Evolutionary conservation across 805 yeast genomes (phyloP).

Genomic region (Saccharomycopsis capsularis): DNA sequence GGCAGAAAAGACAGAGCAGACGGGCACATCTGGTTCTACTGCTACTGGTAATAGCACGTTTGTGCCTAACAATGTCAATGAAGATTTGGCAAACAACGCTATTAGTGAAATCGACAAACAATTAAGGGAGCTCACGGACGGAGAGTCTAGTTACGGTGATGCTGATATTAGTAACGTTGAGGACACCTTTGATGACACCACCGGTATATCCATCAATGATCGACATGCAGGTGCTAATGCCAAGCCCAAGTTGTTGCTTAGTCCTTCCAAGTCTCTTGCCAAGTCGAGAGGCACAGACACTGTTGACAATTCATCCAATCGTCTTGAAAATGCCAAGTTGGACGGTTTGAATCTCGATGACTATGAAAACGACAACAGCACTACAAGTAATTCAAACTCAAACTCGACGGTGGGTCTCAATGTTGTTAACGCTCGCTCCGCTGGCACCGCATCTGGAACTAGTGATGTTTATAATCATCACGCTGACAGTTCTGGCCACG

Average conservation of each 20-base stretch:
- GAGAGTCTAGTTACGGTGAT: neutral
- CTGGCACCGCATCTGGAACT: neutral
- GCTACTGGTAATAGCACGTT: neutral
- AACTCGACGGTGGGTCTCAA: neutral
- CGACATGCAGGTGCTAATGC: neutral
- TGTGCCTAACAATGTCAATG: neutral
- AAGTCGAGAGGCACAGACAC: slow-evolving; percentile 1
- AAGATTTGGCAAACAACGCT: neutral
- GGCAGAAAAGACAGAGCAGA: too few species aligned
- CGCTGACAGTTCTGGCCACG: neutral
- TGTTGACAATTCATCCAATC: too few species aligned
- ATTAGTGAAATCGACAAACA: slow-evolving; percentile 14
- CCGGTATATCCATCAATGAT: neutral
- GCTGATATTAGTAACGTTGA: neutral
- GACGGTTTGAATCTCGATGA: slow-evolving; percentile 6
- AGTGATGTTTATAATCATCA: neutral
- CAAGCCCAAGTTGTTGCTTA: slow-evolving; percentile 8
- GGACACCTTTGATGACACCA: neutral
- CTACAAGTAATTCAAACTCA: neutral
- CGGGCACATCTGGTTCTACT: too few species aligned
- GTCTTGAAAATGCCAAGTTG: slow-evolving; percentile 5
- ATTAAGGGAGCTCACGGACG: slow-evolving; percentile 4
- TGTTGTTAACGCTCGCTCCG: neutral
- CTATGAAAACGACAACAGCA: neutral
- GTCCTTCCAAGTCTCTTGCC: slow-evolving; percentile 16